A percentile compares a stretch with the other conserved stretches of the same genome.
Conservation (phyloP, 2,329 filamentous ascomycete genomes). For the Exophiala spinifera region DNA sequence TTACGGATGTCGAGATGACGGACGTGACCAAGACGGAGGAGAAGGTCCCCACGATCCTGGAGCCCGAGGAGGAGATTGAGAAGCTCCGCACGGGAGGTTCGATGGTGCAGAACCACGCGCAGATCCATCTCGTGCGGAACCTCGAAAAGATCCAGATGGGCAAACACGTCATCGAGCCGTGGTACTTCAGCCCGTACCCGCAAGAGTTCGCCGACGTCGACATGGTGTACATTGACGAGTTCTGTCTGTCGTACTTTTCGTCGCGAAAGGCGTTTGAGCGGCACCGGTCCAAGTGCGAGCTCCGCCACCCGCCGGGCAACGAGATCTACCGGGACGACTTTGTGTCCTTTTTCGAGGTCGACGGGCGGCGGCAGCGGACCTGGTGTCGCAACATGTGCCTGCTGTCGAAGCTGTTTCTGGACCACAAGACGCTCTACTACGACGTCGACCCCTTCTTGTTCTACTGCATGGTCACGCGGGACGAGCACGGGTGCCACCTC, state of each 20-base stretch:
- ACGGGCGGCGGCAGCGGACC: slow-evolving; percentile 94
- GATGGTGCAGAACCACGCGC: slow-evolving; percentile 98
- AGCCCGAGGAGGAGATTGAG: slow-evolving; percentile 71
- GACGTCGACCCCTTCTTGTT: slow-evolving; percentile 86
- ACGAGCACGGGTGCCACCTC: slow-evolving; percentile 92
- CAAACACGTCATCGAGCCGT: slow-evolving; percentile 84
- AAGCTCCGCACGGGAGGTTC: slow-evolving; percentile 90
- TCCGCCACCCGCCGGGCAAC: slow-evolving; percentile 92
- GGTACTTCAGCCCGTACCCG: slow-evolving; percentile 98
- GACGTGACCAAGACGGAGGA: slow-evolving; percentile 42
- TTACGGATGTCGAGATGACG: slow-evolving; percentile 44
- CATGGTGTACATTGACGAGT: slow-evolving; percentile 94
- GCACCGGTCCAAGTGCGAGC: slow-evolving; percentile 83
- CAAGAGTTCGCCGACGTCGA: slow-evolving; percentile 84
- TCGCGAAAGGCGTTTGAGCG: slow-evolving; percentile 77
- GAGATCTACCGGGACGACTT: slow-evolving; percentile 93
- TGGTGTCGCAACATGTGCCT: slow-evolving; percentile 98
- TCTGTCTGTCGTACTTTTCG: slow-evolving; percentile 88
- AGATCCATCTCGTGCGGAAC: slow-evolving; percentile 93
- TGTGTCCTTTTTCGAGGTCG: slow-evolving; percentile 94
- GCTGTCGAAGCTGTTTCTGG: slow-evolving; percentile 93
- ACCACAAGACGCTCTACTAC: slow-evolving; percentile 87
- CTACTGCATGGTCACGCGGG: slow-evolving; percentile 91
- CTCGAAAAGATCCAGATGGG: slow-evolving; percentile 94
- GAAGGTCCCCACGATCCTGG: slow-evolving; percentile 26